These are phyloP conservation scores for Pythium chondricola DNA, from an alignment of 352 stramenopile species.

Conservation along the genomic window DNA sequence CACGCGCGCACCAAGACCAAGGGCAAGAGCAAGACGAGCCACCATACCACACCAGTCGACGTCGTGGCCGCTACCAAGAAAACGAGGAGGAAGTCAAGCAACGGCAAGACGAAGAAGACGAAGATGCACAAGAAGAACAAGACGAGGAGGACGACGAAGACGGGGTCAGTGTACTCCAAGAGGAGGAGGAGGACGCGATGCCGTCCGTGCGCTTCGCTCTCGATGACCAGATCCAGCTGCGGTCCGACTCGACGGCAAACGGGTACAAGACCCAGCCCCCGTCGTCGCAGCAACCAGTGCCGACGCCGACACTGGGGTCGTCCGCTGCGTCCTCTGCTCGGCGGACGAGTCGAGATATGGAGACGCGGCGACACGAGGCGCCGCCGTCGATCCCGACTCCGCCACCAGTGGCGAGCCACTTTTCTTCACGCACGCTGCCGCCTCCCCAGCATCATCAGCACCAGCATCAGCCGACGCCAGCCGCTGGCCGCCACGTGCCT, in stretches of 20 bases:
- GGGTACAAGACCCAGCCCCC: background rate
- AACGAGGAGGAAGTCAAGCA: background rate
- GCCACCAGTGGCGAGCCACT: background rate
- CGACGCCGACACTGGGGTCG: background rate
- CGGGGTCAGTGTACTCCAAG: too few species aligned
- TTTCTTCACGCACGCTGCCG: background rate
- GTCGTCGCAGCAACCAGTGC: slow-evolving; percentile 5
- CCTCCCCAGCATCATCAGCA: background rate
- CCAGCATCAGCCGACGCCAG: background rate
- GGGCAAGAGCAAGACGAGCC: background rate
- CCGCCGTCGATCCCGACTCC: background rate
- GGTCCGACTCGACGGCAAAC: slow-evolving; percentile 8
- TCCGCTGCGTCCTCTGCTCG: background rate
- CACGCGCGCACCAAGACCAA: background rate
- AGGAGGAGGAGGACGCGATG: slow-evolving; percentile 12
- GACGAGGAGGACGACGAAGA: background rate
- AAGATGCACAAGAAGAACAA: background rate
- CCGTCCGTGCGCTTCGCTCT: slow-evolving; percentile 9
- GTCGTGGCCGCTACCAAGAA: too few species aligned
- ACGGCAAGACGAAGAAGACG: background rate
- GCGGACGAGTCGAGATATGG: background rate
- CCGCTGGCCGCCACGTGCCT: background rate
- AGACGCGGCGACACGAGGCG: background rate
- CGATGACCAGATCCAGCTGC: slow-evolving; percentile 20
- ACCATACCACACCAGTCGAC: too few species aligned